These are phyloP conservation scores for Albugo laibachii DNA, from an alignment of 352 stramenopile species.

Conservation along the genomic window DNA sequence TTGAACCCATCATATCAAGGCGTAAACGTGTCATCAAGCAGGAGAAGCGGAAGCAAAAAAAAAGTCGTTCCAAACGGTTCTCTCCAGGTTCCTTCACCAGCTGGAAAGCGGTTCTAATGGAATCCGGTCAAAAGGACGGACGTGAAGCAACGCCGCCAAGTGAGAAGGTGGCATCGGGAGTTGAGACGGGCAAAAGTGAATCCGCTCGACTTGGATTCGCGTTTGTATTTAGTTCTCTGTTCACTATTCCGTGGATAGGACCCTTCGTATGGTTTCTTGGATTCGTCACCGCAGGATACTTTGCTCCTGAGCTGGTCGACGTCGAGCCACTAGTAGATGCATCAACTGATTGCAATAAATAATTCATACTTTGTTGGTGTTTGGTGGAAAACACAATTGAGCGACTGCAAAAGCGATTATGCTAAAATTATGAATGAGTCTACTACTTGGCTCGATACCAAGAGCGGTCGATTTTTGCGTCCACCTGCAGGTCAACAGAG, in stretches of 20 bases:
- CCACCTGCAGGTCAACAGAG: constrained; percentile 81
- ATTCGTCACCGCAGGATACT: constrained; percentile 35
- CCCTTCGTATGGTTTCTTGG: constrained; percentile 51
- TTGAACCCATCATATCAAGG: constrained; percentile 40
- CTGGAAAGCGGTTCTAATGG: too few species aligned
- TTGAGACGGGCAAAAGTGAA: constrained; percentile 19
- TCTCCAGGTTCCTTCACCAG: too few species aligned
- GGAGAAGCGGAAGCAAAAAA: constrained; percentile 13
- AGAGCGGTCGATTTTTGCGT: constrained; percentile 90
- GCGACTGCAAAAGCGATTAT: too few species aligned
- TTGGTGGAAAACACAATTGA: too few species aligned
- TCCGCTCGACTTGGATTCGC: constrained; percentile 43
- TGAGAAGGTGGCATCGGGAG: too few species aligned
- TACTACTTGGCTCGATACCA: constrained; percentile 98
- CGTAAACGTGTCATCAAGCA: constrained; percentile 16
- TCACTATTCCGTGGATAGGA: constrained; percentile 35
- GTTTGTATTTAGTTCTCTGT: constrained; percentile 32
- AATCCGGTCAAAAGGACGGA: constrained; percentile 4
- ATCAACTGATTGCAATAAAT: too few species aligned
- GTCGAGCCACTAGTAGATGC: constrained; percentile 2
- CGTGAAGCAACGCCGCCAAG: constrained; percentile 21
- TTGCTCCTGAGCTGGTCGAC: constrained; percentile 42
- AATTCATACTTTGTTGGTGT: too few species aligned
- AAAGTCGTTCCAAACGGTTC: constrained; percentile 9
- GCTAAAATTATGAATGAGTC: too few species aligned